Percentiles rank a stretch among this genome's conserved stretches.
Conservation (phyloP, 2,329 filamentous ascomycete species). For the Ceratocystis eucalypticola region DNA sequence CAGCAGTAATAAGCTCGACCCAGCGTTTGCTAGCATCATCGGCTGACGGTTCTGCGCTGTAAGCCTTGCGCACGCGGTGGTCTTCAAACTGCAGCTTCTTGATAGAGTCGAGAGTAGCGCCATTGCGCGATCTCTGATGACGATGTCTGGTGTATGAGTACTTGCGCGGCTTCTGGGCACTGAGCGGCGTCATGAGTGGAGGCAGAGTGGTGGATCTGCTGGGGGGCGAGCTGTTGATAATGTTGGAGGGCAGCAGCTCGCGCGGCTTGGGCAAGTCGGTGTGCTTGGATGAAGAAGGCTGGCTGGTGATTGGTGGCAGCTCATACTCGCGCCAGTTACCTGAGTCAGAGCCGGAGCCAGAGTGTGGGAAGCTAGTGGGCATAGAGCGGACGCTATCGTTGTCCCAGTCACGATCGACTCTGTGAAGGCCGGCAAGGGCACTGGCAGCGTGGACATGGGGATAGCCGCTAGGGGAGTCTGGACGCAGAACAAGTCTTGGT, state of each 20-base stretch:
- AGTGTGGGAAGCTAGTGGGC: conserved; percentile 11
- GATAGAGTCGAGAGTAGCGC: conserved; percentile 5
- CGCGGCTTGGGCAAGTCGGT: conserved; percentile 37
- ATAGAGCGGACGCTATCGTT: conserved; percentile 11
- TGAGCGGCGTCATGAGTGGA: conserved; percentile 61
- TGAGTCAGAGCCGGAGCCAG: neutral
- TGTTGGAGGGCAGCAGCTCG: conserved; percentile 63
- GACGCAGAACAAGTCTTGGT: conserved; percentile 20
- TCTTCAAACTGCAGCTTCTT: conserved; percentile 32
- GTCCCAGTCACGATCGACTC: conserved; percentile 13
- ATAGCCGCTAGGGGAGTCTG: conserved; percentile 10
- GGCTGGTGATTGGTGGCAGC: conserved; percentile 13
- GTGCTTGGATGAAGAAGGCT: conserved; percentile 3
- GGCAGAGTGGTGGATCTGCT: conserved; percentile 80
- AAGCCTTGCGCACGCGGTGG: conserved; percentile 62
- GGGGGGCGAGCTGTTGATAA: conserved; percentile 67
- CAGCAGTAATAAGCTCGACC: conserved; percentile 93
- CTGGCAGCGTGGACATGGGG: conserved; percentile 13
- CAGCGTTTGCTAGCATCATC: conserved; percentile 77
- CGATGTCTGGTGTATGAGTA: conserved; percentile 72
- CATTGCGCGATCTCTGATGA: conserved; percentile 47
- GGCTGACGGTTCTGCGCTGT: conserved; percentile 68
- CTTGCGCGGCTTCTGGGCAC: conserved; percentile 63
- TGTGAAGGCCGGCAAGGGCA: conserved; percentile 11
- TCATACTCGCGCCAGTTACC: conserved; percentile 12